Percentiles rank a stretch among this genome's conserved stretches.
These are phyloP conservation scores for Linanthus parryae DNA, from an alignment of 148 eudicot genomes.

Conservation along the genomic window DNA sequence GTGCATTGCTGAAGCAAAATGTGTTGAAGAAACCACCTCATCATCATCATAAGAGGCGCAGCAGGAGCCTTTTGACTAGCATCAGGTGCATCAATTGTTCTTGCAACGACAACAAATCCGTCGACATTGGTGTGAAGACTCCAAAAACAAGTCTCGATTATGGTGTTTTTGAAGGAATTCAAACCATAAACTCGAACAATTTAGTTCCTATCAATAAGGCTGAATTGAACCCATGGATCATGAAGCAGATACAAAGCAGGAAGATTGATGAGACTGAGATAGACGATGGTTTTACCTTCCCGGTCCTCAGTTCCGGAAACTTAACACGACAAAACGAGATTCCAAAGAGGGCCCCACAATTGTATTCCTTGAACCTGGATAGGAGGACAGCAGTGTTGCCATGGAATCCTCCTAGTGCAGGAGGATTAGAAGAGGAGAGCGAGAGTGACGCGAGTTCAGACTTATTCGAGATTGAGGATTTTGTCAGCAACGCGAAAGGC, in stretches of 20 bases:
- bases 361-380: no score
- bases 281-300: conserved; percentile 23
- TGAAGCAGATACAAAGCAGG: conserved; percentile 11
- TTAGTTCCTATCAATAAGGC: conserved; percentile 12
- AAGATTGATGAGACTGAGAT: conserved; percentile 3
- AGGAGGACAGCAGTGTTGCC: conserved; percentile 9
- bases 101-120: conserved; percentile 46
- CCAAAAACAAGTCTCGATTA: conserved; percentile 8
- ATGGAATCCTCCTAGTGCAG: not conserved
- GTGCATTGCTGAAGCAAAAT: conserved; percentile 27
- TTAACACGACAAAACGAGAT: conserved; percentile 1
- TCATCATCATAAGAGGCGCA: conserved; percentile 20
- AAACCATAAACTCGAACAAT: not conserved
- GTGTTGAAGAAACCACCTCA: conserved; percentile 18
- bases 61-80: conserved; percentile 35
- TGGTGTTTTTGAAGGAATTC: conserved; percentile 1
- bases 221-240: not conserved
- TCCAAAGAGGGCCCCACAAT: no score
- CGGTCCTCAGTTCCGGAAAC: conserved; percentile 6
- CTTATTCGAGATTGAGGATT: conserved; percentile 14
- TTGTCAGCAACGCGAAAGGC: conserved; percentile 5
- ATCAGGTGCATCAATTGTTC: conserved; percentile 45
- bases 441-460: conserved; percentile 17
- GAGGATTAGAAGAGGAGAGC: not conserved
- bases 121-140: conserved; percentile 17